Conservation (phyloP, 140 eudicot species). For the Cichorium intybus region DNA sequence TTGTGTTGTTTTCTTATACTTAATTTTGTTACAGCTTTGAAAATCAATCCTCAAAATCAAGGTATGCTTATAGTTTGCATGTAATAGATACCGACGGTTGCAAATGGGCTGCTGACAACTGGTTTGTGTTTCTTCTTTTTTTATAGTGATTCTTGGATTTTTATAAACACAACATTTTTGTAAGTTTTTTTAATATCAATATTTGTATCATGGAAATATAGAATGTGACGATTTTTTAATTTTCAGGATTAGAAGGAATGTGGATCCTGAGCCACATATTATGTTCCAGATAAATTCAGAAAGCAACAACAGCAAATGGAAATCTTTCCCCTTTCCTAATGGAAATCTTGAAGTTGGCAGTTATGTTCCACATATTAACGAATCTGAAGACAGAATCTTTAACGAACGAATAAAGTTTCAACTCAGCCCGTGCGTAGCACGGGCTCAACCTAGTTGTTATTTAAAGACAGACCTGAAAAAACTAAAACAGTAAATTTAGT, state of each 20-base stretch:
- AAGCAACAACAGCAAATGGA: no score
- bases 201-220: not conserved
- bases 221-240: not conserved
- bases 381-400: no score
- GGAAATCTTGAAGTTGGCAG: no score
- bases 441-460: no score
- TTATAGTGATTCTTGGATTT: not conserved
- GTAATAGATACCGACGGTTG: slow-evolving; percentile 91
- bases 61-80: slow-evolving; percentile 97
- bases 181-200: not conserved
- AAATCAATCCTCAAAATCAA: slow-evolving; percentile 78
- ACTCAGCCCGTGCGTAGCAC: no score
- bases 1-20: no score
- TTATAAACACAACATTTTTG: not conserved
- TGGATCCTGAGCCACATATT: slow-evolving; percentile 85
- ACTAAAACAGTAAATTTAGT: no score
- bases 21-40: slow-evolving; percentile 67
- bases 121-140: slow-evolving; percentile 41
- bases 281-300: no score
- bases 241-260: slow-evolving; percentile 84
- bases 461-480: no score
- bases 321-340: no score
- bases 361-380: no score
- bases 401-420: no score
- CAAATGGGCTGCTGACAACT: slow-evolving; percentile 86